These are phyloP conservation scores for Avena eriantha DNA, from an alignment of 176 grass and related monocot genomes.

Conservation along the genomic window DNA sequence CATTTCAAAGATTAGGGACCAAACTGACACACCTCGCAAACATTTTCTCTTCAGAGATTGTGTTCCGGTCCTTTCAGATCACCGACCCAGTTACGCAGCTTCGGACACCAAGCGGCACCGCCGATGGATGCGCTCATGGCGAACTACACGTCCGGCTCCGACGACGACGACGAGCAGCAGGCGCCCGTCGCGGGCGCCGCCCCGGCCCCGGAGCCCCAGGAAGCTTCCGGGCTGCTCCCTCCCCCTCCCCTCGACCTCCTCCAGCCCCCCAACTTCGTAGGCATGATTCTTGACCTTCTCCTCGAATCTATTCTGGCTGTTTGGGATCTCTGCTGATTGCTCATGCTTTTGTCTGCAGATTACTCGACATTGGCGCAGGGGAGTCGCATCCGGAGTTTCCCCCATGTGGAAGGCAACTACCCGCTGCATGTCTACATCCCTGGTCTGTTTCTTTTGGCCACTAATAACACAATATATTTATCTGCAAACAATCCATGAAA, in stretches of 20 bases:
- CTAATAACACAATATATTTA: conserved; percentile 1
- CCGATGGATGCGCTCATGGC: conserved; percentile 72
- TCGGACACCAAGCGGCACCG: too few species aligned
- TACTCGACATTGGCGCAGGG: conserved; percentile 61
- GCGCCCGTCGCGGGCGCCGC: neutral
- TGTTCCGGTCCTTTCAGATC: neutral
- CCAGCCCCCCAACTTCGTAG: conserved; percentile 64
- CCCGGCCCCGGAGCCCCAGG: neutral
- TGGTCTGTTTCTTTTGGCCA: conserved; percentile 43
- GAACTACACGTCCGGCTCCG: conserved; percentile 65
- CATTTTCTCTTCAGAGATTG: neutral
- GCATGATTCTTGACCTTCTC: conserved; percentile 46
- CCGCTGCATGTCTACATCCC: conserved; percentile 87
- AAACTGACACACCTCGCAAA: too few species aligned
- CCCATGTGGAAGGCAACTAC: conserved; percentile 82
- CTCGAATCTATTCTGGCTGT: neutral
- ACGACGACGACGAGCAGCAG: conserved; percentile 46
- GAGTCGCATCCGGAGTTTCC: conserved; percentile 84
- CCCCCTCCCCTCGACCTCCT: conserved; percentile 86
- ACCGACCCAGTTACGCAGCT: neutral
- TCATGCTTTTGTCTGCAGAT: conserved; percentile 62
- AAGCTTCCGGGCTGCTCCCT: conserved; percentile 47
- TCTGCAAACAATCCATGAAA: neutral
- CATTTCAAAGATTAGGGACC: too few species aligned
- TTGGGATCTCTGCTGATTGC: conserved; percentile 18